A percentile compares a stretch with the other conserved stretches of the same genome.
Conservation (phyloP, 1,284 basidiomycete species). For the Trichosporon inkin region DNA sequence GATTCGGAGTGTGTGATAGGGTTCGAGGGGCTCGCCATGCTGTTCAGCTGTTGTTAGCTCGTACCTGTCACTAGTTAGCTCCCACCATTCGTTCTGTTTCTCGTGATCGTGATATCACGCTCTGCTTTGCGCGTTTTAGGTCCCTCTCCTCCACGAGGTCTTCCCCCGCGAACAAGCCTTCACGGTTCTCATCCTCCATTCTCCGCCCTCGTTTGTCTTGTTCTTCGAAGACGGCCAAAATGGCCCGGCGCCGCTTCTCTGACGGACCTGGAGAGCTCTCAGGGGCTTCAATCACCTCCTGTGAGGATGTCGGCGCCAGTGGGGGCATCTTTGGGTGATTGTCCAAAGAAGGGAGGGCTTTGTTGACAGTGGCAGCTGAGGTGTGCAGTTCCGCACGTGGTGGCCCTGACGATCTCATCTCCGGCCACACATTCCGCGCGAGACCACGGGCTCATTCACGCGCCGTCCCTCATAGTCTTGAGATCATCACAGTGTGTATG, state of each 20-base stretch:
- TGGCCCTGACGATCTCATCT: conserved; percentile 7
- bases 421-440: background rate
- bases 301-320: background rate
- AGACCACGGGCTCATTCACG: background rate
- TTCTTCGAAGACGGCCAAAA: background rate
- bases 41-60: conserved; percentile 29
- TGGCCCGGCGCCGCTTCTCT: background rate
- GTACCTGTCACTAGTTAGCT: background rate
- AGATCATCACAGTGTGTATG: background rate
- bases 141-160: background rate
- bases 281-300: background rate
- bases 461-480: too few relatives aligned
- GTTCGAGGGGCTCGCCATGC: conserved; percentile 33
- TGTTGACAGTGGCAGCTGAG: conserved; percentile 1
- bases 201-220: background rate
- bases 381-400: conserved; percentile 3
- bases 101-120: background rate
- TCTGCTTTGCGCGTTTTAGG: background rate
- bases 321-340: background rate
- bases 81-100: conserved; percentile 2
- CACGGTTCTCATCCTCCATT: background rate
- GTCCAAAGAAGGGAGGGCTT: background rate
- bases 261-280: background rate
- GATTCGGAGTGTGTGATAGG: conserved; percentile 46
- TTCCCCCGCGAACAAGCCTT: background rate